These are phyloP conservation scores for Angophora floribunda DNA, from an alignment of 345 rosid species.

Conservation along the genomic window DNA sequence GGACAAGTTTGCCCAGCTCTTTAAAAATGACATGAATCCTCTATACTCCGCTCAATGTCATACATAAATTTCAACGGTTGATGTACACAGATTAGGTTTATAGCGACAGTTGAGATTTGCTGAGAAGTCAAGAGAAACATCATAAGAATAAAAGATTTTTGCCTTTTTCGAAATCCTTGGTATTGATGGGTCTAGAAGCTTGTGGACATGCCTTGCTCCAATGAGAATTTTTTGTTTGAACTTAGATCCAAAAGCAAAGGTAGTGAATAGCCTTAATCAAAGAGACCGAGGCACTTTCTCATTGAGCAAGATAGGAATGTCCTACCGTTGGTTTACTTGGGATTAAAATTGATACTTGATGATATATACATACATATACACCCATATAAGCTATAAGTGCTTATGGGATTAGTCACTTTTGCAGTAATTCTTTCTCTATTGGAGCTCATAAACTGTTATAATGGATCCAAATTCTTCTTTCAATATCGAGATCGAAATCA, in stretches of 20 bases:
- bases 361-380: no score
- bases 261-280: neutral
- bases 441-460: neutral
- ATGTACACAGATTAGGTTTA: no score
- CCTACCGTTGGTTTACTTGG: neutral
- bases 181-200: neutral
- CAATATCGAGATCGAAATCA: no score
- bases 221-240: neutral
- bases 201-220: neutral
- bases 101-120: neutral
- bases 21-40: accelerated
- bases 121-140: neutral
- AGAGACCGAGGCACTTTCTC: neutral
- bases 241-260: neutral
- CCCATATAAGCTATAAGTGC: no score
- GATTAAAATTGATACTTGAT: neutral
- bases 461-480: neutral
- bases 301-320: neutral
- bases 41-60: neutral
- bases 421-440: no score
- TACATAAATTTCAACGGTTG: neutral
- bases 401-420: no score
- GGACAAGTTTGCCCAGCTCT: neutral
- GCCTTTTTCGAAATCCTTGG: neutral
- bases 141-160: neutral